These are phyloP conservation scores for Backusella australiensis DNA, from an alignment of 192 early-diverging fungal genomes.

Conservation along the genomic window DNA sequence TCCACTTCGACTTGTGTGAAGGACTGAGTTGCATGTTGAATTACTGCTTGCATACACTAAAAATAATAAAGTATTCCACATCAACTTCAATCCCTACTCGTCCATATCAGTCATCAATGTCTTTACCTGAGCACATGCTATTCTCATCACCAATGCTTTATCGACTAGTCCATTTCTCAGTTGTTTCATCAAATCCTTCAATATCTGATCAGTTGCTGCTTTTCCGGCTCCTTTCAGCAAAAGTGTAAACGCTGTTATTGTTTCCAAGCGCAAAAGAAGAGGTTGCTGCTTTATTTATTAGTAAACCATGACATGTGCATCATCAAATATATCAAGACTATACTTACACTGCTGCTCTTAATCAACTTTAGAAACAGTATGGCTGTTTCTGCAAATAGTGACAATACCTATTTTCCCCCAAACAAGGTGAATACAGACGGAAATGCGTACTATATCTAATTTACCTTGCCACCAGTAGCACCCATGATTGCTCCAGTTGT, in stretches of 20 bases:
- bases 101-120: not conserved
- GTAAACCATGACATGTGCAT: not conserved
- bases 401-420: constrained; percentile 47
- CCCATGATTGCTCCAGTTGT: constrained; percentile 80
- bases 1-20: constrained; percentile 58
- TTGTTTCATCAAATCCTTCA: constrained; percentile 71
- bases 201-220: constrained; percentile 61
- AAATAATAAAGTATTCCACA: not conserved
- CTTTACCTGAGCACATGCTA: constrained; percentile 63
- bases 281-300: constrained; percentile 34
- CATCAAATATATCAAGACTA: constrained; percentile 10
- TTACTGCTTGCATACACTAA: constrained; percentile 35
- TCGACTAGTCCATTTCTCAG: constrained; percentile 65
- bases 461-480: constrained; percentile 67
- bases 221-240: constrained; percentile 75
- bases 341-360: constrained; percentile 64
- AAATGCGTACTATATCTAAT: not conserved
- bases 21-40: constrained; percentile 35
- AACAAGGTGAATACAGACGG: not conserved
- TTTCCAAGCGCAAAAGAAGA: constrained; percentile 65
- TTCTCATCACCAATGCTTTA: constrained; percentile 67
- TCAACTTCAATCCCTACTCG: not conserved
- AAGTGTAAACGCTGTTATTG: constrained; percentile 58
- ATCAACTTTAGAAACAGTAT: constrained; percentile 61
- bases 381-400: constrained; percentile 64